phyloP scores from a whole-genome alignment of 805 yeast species.

The Tetrapisispora namnaoensis region DNA sequence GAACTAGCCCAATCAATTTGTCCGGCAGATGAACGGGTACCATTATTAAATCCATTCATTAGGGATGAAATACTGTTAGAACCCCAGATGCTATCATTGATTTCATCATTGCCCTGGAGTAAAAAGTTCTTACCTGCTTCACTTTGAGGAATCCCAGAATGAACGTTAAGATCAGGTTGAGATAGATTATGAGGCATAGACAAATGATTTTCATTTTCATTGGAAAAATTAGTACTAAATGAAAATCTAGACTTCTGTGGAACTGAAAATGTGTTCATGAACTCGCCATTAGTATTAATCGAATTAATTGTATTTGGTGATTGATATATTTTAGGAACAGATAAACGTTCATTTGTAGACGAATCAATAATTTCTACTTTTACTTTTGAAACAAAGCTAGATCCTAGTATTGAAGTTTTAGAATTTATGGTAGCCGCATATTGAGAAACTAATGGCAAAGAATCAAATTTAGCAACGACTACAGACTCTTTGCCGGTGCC shows the following conservation, averaged over 20 bases:
- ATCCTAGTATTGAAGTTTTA: constrained; percentile 35
- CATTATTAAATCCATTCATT: constrained; percentile 19
- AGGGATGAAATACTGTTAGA: constrained; percentile 20
- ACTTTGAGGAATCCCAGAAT: constrained; percentile 8
- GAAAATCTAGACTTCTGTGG: constrained; percentile 41
- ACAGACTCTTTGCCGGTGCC: constrained; percentile 17
- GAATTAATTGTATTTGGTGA: neutral
- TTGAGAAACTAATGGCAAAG: constrained; percentile 35
- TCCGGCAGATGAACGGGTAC: constrained; percentile 25
- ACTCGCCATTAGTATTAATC: neutral
- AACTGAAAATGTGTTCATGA: constrained; percentile 35
- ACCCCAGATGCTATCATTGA: constrained; percentile 30
- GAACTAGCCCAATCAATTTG: constrained; percentile 23
- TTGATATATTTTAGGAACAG: constrained; percentile 6
- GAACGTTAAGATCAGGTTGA: neutral
- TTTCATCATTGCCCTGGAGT: constrained; percentile 32
- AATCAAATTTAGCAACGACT: constrained; percentile 35
- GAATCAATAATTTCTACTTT: constrained; percentile 32
- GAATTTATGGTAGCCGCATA: constrained; percentile 32
- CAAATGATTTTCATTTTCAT: constrained; percentile 4
- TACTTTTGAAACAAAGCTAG: constrained; percentile 31
- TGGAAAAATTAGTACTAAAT: constrained; percentile 48
- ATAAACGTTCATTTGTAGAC: constrained; percentile 12
- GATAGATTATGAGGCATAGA: neutral
- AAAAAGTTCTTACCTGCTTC: constrained; percentile 35